Conservation (phyloP, 331 rosid species). For the Cydonia oblonga region DNA sequence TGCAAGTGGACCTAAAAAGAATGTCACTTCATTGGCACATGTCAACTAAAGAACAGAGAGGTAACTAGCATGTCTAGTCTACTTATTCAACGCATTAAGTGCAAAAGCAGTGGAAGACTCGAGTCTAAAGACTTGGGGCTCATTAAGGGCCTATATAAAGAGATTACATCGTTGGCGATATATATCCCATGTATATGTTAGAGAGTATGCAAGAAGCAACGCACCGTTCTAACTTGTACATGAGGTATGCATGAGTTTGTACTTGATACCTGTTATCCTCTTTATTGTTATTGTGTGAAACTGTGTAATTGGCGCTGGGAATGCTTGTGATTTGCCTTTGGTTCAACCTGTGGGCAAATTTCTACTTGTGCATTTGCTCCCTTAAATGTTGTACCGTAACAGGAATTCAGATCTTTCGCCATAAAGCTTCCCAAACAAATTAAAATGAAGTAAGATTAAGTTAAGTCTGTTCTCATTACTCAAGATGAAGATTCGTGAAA, state of each 20-base stretch:
- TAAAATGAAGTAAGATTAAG: not conserved
- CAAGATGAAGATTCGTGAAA: not conserved
- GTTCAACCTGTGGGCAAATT: slow-evolving; percentile 1
- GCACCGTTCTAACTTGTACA: slow-evolving; percentile 93
- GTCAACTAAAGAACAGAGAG: too few relatives aligned
- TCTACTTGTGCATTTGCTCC: not conserved
- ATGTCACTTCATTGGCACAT: too few relatives aligned
- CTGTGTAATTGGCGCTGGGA: not conserved
- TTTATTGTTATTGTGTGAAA: not conserved
- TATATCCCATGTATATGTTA: slow-evolving; percentile 92
- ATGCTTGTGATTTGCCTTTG: slow-evolving; percentile 7
- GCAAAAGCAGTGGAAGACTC: too few relatives aligned
- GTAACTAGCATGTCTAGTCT: too few relatives aligned
- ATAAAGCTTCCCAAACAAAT: not conserved
- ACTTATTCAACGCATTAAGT: too few relatives aligned
- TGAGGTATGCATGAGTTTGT: slow-evolving; percentile 57
- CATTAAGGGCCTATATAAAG: too few relatives aligned
- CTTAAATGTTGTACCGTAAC: not conserved
- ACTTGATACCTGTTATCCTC: slow-evolving; percentile 14
- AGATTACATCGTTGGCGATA: slow-evolving; percentile 25
- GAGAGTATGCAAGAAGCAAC: slow-evolving; percentile 99
- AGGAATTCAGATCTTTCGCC: not conserved
- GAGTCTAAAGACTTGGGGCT: too few relatives aligned
- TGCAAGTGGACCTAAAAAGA: too few relatives aligned
- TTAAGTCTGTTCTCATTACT: not conserved